Percentiles rank a stretch among this genome's conserved stretches.
Evolutionary conservation across 1,284 basidiomycete genomes (phyloP).

Genomic region (Meira miltonrushii): DNA sequence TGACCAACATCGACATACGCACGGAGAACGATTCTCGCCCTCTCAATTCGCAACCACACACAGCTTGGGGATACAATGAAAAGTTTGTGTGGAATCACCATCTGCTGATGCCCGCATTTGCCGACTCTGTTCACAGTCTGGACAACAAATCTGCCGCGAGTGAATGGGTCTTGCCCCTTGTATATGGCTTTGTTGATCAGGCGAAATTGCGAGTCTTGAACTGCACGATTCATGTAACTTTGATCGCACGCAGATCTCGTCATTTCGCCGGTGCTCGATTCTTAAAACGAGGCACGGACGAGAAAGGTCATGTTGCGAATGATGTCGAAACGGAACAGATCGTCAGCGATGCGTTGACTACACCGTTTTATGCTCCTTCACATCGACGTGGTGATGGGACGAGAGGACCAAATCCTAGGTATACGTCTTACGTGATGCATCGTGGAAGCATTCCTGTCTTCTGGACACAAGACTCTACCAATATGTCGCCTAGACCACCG

Average conservation of each 20-base stretch:
- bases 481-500: constrained; percentile 84
- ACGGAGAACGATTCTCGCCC: background rate
- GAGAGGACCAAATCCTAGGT: constrained; percentile 60
- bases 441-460: constrained; percentile 91
- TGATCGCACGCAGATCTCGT: constrained; percentile 87
- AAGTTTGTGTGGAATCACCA: constrained; percentile 95
- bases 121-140: constrained; percentile 24
- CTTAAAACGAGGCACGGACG: constrained; percentile 88
- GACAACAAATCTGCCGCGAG: constrained; percentile 47
- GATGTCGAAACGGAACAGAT: constrained; percentile 99
- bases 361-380: constrained; percentile 42
- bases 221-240: constrained; percentile 81
- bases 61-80: constrained; percentile 66
- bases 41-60: constrained; percentile 5
- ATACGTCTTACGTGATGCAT: constrained; percentile 94
- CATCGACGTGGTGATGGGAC: background rate
- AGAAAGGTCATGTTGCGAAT: constrained; percentile 88
- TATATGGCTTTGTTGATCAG: constrained; percentile 96
- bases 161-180: constrained; percentile 83
- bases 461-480: constrained; percentile 89
- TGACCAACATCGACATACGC: constrained; percentile 60
- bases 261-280: constrained; percentile 96
- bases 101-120: constrained; percentile 66
- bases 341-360: constrained; percentile 87
- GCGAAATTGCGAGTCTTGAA: constrained; percentile 89